Evolutionary conservation across 2,329 filamentous ascomycete species (phyloP).

Genomic region (Ceratocystis smalleyi): DNA sequence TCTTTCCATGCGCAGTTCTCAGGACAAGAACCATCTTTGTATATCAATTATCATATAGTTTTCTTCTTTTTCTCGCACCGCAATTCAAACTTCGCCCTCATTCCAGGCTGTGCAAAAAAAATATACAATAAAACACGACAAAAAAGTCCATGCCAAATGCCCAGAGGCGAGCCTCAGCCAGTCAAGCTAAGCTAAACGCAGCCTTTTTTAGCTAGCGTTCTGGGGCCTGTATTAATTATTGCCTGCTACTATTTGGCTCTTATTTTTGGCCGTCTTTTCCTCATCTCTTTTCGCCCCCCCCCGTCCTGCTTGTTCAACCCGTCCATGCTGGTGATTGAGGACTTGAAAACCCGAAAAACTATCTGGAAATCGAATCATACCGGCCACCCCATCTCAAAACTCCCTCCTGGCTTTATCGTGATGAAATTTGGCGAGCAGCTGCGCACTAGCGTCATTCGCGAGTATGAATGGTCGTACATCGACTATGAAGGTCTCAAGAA

Average conservation of each 20-base stretch:
- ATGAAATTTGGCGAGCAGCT: conserved; percentile 94
- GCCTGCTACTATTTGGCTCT: not conserved
- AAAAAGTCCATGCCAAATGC: conserved; percentile 7
- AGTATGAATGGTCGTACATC: conserved; percentile 98
- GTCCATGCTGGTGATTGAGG: conserved; percentile 39
- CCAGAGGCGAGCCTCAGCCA: conserved; percentile 5
- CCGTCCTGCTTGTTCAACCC: not conserved
- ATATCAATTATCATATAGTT: not conserved
- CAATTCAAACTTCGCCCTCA: not conserved
- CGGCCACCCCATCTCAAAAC: conserved; percentile 23
- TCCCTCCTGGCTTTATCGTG: conserved; percentile 39
- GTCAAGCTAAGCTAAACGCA: conserved; percentile 2
- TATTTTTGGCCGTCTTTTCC: not conserved
- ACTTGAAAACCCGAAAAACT: conserved; percentile 31
- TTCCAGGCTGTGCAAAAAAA: not conserved
- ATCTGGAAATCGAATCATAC: conserved; percentile 28
- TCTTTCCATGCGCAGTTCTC: not conserved
- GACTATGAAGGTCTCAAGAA: conserved; percentile 88
- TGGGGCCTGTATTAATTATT: conserved; percentile 6
- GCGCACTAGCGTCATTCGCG: conserved; percentile 84
- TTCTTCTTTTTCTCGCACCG: not conserved
- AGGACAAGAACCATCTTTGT: not conserved
- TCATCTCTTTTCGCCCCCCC: not conserved
- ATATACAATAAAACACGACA: not conserved
- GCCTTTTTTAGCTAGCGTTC: conserved; percentile 2